A percentile compares a stretch with the other conserved stretches of the same genome.
Conservation (phyloP, 768 basidiomycete genomes). For the Lentinula raphanica region DNA sequence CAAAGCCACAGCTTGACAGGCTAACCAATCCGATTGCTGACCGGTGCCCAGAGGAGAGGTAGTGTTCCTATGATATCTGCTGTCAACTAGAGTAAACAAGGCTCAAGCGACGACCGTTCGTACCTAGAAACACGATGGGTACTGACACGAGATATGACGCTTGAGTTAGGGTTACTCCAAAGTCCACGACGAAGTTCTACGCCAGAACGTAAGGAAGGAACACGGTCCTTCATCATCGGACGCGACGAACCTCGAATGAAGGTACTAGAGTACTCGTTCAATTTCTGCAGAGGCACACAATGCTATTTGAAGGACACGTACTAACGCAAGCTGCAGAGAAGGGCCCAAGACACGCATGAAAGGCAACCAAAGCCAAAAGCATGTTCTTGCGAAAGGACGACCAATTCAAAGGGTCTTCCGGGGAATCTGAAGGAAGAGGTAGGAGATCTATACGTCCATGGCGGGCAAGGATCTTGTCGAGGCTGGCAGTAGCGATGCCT, state of each 20-base stretch:
- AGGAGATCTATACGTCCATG: slow-evolving; percentile 1
- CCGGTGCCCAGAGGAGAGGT: neutral
- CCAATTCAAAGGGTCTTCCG: slow-evolving; percentile 1
- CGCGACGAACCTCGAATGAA: neutral
- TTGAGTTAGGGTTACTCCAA: neutral
- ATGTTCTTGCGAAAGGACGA: slow-evolving; percentile 1
- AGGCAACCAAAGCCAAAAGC: neutral
- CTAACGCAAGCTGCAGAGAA: slow-evolving; percentile 1
- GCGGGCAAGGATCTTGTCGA: neutral
- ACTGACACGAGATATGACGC: neutral
- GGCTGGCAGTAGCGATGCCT: neutral
- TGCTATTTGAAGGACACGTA: neutral
- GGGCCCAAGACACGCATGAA: slow-evolving; percentile 1
- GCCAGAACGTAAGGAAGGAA: neutral
- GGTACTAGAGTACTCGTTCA: neutral
- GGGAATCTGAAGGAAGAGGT: slow-evolving; percentile 1
- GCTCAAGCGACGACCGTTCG: no score
- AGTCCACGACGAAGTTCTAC: neutral
- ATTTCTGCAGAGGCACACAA: neutral
- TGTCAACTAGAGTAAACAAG: no score
- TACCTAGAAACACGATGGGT: neutral
- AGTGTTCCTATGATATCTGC: neutral
- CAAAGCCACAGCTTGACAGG: neutral
- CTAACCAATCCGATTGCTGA: neutral
- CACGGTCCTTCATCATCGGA: neutral